Evolutionary conservation across 164 flowering plant species (phyloP).

Genomic region (Platanus orientalis): DNA sequence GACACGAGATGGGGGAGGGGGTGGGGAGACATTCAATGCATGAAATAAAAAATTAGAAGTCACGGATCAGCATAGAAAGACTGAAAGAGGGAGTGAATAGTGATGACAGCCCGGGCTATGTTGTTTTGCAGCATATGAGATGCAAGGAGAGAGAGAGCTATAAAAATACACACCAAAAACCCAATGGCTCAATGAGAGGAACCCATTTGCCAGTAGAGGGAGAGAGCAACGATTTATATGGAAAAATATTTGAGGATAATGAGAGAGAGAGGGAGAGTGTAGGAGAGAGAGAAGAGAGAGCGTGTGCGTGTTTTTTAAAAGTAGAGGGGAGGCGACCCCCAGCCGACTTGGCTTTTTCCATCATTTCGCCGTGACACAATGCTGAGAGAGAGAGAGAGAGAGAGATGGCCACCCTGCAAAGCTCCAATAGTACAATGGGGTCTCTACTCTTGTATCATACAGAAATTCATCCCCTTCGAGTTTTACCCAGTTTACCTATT

Average conservation of each 20-base stretch:
- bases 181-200: background rate
- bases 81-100: background rate
- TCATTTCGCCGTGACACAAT: background rate
- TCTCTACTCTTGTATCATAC: background rate
- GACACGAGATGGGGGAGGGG: background rate
- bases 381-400: constrained; percentile 8
- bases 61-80: background rate
- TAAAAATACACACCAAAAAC: too few relatives aligned
- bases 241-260: background rate
- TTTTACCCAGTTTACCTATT: too few relatives aligned
- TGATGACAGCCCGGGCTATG: too few relatives aligned
- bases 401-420: background rate
- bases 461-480: background rate
- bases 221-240: background rate
- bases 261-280: background rate
- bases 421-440: background rate
- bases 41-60: background rate
- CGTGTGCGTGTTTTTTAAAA: background rate
- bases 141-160: background rate
- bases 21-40: background rate
- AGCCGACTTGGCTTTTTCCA: background rate
- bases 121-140: too few relatives aligned
- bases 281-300: background rate
- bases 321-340: background rate
- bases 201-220: background rate